phyloP scores from a whole-genome alignment of 176 grass and related monocot species.

The Raddia guianensis region DNA sequence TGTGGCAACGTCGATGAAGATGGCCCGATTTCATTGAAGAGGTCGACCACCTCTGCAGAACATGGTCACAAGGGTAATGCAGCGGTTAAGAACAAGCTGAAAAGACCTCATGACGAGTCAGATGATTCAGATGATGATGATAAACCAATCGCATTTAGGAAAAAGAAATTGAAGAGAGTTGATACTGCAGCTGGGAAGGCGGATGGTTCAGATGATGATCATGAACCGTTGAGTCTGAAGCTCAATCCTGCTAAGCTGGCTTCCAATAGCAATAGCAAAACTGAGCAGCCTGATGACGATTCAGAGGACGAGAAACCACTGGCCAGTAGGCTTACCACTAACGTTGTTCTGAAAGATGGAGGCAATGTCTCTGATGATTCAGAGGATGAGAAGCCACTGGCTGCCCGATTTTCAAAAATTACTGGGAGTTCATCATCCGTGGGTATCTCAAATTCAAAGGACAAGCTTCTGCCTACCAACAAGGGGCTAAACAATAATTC shows the following conservation, averaged over 20 bases:
- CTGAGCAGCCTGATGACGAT: constrained; percentile 50
- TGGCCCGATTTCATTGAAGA: constrained; percentile 55
- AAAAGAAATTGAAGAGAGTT: constrained; percentile 50
- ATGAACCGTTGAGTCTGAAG: constrained; percentile 59
- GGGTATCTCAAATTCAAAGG: constrained; percentile 41
- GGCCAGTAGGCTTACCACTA: constrained; percentile 42
- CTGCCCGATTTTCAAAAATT: constrained; percentile 57
- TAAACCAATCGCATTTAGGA: constrained; percentile 55
- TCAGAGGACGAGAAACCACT: constrained; percentile 70
- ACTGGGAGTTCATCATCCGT: constrained; percentile 24
- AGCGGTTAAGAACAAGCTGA: constrained; percentile 42
- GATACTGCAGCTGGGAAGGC: constrained; percentile 30
- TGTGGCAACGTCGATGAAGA: constrained; percentile 41
- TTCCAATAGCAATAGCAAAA: constrained; percentile 32
- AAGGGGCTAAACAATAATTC: constrained; percentile 35
- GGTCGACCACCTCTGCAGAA: constrained; percentile 31
- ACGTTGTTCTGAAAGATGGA: constrained; percentile 29
- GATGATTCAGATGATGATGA: constrained; percentile 65
- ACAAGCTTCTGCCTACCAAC: constrained; percentile 42
- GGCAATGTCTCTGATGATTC: constrained; percentile 72
- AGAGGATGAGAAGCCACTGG: constrained; percentile 85
- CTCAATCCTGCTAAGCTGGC: constrained; percentile 38
- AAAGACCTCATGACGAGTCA: constrained; percentile 33
- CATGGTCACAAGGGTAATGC: constrained; percentile 7
- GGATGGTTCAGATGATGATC: constrained; percentile 69